These are phyloP conservation scores for Trichomonascus vanleenenianus DNA, from an alignment of 805 yeast species.

Conservation along the genomic window DNA sequence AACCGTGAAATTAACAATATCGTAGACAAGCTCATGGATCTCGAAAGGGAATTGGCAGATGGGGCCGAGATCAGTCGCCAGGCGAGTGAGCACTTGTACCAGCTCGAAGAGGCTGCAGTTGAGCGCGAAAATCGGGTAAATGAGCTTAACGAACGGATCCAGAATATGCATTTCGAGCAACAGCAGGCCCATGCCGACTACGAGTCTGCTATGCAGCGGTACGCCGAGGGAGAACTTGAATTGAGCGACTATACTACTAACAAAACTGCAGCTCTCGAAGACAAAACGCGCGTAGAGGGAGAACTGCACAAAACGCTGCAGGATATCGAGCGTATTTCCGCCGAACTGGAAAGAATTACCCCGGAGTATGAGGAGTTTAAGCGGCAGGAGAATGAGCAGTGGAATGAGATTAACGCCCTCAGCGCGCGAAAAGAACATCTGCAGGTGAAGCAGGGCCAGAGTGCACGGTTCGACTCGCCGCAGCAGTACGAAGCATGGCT, in stretches of 20 bases:
- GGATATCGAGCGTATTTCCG: slow-evolving; percentile 9
- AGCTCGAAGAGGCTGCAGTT: slow-evolving; percentile 8
- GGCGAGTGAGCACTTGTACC: slow-evolving; percentile 4
- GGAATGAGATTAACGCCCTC: slow-evolving; percentile 34
- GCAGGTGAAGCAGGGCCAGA: slow-evolving; percentile 65
- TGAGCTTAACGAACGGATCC: slow-evolving; percentile 40
- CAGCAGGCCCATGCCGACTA: slow-evolving; percentile 44
- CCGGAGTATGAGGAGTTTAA: slow-evolving; percentile 24
- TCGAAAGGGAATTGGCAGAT: slow-evolving; percentile 40
- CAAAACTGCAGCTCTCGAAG: slow-evolving; percentile 11
- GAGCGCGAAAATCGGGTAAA: slow-evolving; percentile 27
- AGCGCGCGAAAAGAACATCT: slow-evolving; percentile 52
- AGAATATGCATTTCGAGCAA: slow-evolving; percentile 49
- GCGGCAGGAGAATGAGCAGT: slow-evolving; percentile 34
- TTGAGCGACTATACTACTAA: slow-evolving; percentile 25
- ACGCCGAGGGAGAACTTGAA: slow-evolving; percentile 30
- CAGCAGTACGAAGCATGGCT: slow-evolving; percentile 66
- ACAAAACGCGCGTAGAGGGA: slow-evolving; percentile 28
- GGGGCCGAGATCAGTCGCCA: slow-evolving; percentile 2
- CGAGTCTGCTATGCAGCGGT: slow-evolving; percentile 31
- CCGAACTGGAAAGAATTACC: slow-evolving; percentile 4
- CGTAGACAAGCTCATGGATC: slow-evolving; percentile 47
- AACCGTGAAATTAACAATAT: slow-evolving; percentile 68
- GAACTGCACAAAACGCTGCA: slow-evolving; percentile 26
- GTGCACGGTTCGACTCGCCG: slow-evolving; percentile 46